Conservation (phyloP, 1,284 basidiomycete genomes). For the Tetrapyrgos nigripes region DNA sequence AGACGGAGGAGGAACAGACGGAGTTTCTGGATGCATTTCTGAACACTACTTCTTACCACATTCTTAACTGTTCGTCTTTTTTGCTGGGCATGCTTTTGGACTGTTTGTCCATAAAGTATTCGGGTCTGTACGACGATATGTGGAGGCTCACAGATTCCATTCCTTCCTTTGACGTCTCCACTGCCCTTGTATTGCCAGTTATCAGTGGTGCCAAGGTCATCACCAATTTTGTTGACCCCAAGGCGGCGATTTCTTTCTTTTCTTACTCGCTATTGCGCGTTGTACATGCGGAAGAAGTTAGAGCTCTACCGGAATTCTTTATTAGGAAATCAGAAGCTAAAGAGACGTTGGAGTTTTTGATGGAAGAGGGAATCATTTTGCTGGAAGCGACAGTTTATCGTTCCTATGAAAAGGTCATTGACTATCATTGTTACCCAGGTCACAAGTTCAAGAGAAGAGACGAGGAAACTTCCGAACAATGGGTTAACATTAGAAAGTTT, state of each 20-base stretch:
- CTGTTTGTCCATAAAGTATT: neutral
- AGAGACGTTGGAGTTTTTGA: neutral
- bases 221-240: neutral
- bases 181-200: neutral
- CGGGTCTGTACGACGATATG: neutral
- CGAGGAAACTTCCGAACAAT: no score
- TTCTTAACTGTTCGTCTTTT: no score
- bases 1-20: slow-evolving; percentile 23
- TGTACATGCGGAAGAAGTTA: no score
- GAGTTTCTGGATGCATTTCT: slow-evolving; percentile 20
- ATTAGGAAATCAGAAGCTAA: neutral
- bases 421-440: no score
- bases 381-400: neutral
- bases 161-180: neutral
- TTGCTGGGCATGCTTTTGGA: slow-evolving; percentile 17
- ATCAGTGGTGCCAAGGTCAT: neutral
- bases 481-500: no score
- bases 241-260: neutral
- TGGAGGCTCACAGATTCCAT: neutral
- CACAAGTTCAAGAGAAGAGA: no score
- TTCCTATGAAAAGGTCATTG: no score
- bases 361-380: neutral
- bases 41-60: slow-evolving; percentile 13
- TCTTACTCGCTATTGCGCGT: no score
- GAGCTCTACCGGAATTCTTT: no score